A percentile compares a stretch with the other conserved stretches of the same genome.
Evolutionary conservation across 139 green algal species (phyloP).

Genomic region (Chlamydomonas eustigma): DNA sequence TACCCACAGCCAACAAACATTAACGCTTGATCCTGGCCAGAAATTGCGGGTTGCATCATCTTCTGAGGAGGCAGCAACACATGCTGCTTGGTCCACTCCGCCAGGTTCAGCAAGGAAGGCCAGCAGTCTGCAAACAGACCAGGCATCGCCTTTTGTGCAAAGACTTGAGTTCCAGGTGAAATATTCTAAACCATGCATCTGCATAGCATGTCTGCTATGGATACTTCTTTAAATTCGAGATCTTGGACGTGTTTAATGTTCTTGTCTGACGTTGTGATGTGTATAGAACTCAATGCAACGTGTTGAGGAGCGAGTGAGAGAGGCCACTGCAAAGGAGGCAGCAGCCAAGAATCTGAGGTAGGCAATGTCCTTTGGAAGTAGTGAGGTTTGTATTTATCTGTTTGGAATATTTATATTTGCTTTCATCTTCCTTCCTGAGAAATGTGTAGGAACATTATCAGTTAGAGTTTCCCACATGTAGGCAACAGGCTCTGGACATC

Average conservation of each 20-base stretch:
- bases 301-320: conserved; percentile 10
- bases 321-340: neutral
- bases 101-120: neutral
- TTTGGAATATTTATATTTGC: neutral
- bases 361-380: too few species aligned
- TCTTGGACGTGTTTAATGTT: neutral
- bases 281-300: conserved; percentile 9
- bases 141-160: neutral
- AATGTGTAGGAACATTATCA: neutral
- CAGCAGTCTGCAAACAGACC: neutral
- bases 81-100: neutral
- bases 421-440: neutral
- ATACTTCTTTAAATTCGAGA: neutral
- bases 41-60: neutral
- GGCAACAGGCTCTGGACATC: neutral
- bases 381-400: too few species aligned
- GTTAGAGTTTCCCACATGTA: neutral
- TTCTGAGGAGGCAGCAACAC: neutral
- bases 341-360: conserved; percentile 5
- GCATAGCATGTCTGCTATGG: neutral
- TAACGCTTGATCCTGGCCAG: too few species aligned
- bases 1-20: too few species aligned
- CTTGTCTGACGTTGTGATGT: neutral
- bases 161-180: conserved; percentile 6
- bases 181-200: neutral